These are phyloP conservation scores for Grosmannia clavigera DNA, from an alignment of 2,329 filamentous ascomycete species.

Conservation along the genomic window DNA sequence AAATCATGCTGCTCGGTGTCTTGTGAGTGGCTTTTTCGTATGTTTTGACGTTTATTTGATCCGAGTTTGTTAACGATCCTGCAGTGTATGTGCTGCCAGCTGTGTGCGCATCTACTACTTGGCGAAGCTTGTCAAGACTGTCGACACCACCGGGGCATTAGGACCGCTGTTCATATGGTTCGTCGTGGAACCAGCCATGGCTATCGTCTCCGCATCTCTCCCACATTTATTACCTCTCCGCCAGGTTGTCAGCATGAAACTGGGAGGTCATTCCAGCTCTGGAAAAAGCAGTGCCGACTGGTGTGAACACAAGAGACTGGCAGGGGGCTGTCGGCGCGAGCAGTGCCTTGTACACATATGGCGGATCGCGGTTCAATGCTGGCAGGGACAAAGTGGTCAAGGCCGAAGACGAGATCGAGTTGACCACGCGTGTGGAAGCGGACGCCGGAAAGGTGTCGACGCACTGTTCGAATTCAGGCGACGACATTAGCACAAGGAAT, in stretches of 20 bases:
- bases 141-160: neutral
- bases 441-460: neutral
- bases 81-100: neutral
- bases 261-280: neutral
- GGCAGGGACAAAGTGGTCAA: neutral
- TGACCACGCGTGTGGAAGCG: neutral
- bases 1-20: neutral
- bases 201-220: neutral
- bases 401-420: neutral
- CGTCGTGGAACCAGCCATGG: neutral
- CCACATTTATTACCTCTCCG: neutral
- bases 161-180: neutral
- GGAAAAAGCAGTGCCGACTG: neutral
- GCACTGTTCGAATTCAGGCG: neutral
- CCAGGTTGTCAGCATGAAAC: neutral
- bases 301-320: neutral
- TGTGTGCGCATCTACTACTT: neutral
- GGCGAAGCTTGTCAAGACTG: neutral
- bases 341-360: neutral
- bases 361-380: neutral
- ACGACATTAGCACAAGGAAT: neutral
- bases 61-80: neutral
- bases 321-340: neutral
- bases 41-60: no score
- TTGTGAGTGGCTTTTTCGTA: neutral